A percentile compares a stretch with the other conserved stretches of the same genome.
phyloP scores from a whole-genome alignment of 495 filamentous ascomycete species.

The Penicillium canariense region DNA sequence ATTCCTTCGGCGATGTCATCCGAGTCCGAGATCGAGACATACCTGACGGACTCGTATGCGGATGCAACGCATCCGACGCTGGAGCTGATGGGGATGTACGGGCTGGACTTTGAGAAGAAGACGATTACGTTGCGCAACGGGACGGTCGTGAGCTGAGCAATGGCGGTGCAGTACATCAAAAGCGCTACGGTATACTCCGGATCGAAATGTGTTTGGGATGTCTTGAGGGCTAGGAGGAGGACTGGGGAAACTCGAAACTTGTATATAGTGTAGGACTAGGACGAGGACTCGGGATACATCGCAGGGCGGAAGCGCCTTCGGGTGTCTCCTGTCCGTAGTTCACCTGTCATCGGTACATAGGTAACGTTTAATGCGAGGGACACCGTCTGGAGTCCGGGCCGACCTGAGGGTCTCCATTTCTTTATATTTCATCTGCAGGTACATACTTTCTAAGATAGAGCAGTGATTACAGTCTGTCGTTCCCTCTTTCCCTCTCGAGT shows the following conservation, averaged over 20 bases:
- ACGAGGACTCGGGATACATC: background rate
- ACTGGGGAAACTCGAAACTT: background rate
- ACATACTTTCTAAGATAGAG: no score
- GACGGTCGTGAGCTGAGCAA: constrained; percentile 36
- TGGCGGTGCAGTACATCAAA: background rate
- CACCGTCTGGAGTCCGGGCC: background rate
- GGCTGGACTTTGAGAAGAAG: constrained; percentile 42
- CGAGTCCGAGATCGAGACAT: constrained; percentile 35
- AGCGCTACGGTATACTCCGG: background rate
- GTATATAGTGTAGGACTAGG: background rate
- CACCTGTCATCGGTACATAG: background rate
- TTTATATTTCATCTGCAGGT: background rate
- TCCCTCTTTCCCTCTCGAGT: no score
- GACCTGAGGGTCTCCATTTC: background rate
- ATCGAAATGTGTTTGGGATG: background rate
- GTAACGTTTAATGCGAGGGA: background rate
- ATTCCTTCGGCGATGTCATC: constrained; percentile 34
- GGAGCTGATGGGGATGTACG: constrained; percentile 32
- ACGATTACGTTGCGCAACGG: constrained; percentile 44
- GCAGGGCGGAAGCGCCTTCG: no score
- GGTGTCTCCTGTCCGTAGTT: no score
- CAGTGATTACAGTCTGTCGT: no score
- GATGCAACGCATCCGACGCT: constrained; percentile 19
- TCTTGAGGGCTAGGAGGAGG: background rate
- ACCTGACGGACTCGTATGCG: constrained; percentile 30